These are phyloP conservation scores for Tubosaeta sp. DNA, from an alignment of 768 basidiomycete genomes.

Conservation along the genomic window DNA sequence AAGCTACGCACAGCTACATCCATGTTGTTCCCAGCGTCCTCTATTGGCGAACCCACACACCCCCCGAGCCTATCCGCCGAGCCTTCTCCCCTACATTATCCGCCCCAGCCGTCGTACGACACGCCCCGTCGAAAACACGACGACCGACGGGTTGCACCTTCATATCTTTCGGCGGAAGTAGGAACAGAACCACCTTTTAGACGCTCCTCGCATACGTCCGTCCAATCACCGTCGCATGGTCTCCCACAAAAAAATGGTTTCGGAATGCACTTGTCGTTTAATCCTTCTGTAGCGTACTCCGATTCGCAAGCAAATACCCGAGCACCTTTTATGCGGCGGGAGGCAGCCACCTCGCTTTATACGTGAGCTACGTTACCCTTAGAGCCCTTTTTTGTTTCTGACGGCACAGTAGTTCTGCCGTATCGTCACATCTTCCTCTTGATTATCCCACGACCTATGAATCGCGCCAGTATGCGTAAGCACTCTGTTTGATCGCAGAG, in stretches of 20 bases:
- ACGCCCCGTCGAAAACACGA: slow-evolving; percentile 11
- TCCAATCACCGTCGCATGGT: slow-evolving; percentile 1
- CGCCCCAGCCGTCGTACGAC: slow-evolving; percentile 20
- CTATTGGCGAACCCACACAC: slow-evolving; percentile 32
- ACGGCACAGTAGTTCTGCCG: slow-evolving; percentile 40
- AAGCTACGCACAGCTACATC: slow-evolving; percentile 20
- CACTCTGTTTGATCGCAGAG: neutral
- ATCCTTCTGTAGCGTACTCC: slow-evolving; percentile 47
- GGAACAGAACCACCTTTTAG: slow-evolving; percentile 14
- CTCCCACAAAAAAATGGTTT: slow-evolving; percentile 3
- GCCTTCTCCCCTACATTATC: slow-evolving; percentile 20
- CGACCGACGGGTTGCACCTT: slow-evolving; percentile 5
- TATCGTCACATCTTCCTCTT: slow-evolving; percentile 43
- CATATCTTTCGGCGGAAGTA: slow-evolving; percentile 4
- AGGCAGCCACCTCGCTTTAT: slow-evolving; percentile 47
- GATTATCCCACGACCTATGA: slow-evolving; percentile 2
- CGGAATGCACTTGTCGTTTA: slow-evolving; percentile 32
- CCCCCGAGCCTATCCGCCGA: slow-evolving; percentile 20
- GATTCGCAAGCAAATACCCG: slow-evolving; percentile 12
- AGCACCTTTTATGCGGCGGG: slow-evolving; percentile 6
- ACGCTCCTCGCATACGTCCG: slow-evolving; percentile 15
- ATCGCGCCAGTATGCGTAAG: slow-evolving; percentile 24
- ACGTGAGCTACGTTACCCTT: slow-evolving; percentile 38
- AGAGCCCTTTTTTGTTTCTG: slow-evolving; percentile 2
- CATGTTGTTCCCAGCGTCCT: slow-evolving; percentile 37